These are phyloP conservation scores for Trypanosoma scelopori DNA, from an alignment of 208 protist species.

Conservation along the genomic window DNA sequence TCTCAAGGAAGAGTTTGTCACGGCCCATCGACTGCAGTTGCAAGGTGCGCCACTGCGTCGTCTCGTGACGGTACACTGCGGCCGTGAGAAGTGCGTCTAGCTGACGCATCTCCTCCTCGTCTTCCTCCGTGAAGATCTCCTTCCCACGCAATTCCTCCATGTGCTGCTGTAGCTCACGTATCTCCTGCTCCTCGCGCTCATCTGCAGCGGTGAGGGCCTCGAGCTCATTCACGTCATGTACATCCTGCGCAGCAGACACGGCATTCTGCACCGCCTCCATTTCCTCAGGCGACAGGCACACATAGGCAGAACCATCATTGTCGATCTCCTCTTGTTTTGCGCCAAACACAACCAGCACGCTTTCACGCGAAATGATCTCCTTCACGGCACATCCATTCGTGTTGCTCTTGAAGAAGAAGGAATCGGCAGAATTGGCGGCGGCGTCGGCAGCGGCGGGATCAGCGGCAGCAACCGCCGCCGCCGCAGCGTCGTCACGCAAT, in stretches of 20 bases:
- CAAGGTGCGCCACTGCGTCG: slow-evolving; percentile 55
- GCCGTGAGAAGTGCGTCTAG: slow-evolving; percentile 51
- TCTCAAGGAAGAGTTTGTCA: slow-evolving; percentile 57
- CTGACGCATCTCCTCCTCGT: slow-evolving; percentile 76
- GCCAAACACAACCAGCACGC: slow-evolving; percentile 69
- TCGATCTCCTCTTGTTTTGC: slow-evolving; percentile 32
- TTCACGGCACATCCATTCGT: slow-evolving; percentile 52
- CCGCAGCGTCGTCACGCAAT: slow-evolving; percentile 16
- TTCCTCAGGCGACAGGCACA: slow-evolving; percentile 49
- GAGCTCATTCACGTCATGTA: slow-evolving; percentile 69
- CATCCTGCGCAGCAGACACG: slow-evolving; percentile 36
- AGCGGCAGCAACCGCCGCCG: no score
- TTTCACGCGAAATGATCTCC: slow-evolving; percentile 59
- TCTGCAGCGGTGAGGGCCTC: slow-evolving; percentile 45
- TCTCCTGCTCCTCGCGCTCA: slow-evolving; percentile 61
- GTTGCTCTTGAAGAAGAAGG: slow-evolving; percentile 55
- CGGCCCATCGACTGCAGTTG: slow-evolving; percentile 59
- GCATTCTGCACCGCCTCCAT: slow-evolving; percentile 33
- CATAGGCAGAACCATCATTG: slow-evolving; percentile 40
- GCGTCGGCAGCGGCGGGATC: slow-evolving; percentile 21
- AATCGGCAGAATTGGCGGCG: slow-evolving; percentile 32
- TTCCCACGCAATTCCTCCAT: slow-evolving; percentile 54
- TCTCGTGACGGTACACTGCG: slow-evolving; percentile 50
- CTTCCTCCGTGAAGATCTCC: slow-evolving; percentile 48
- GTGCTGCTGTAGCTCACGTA: slow-evolving; percentile 49